Base-by-base conservation (phyloP, 2,329 filamentous ascomycete species). In the Helotiales sp. region DNA sequence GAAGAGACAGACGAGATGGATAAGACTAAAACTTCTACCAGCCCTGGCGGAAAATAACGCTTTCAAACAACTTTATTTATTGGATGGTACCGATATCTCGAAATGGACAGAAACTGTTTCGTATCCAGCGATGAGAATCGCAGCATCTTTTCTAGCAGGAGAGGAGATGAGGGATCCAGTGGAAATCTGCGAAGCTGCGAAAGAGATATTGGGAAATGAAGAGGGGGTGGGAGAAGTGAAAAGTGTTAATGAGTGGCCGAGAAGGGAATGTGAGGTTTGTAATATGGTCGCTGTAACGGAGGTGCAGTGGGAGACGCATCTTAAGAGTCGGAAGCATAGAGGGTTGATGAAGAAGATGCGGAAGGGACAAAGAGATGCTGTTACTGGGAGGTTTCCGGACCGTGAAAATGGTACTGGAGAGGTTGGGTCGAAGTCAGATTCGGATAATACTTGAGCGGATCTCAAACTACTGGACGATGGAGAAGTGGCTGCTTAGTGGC, bases 1-100 rank as follows among this genome's bases (percentile, higher is more conserved):
- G 2, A 89, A 86, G 60, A 85, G 88, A 7, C 95, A 99, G 72
- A 77, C 90, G 17, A 84, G 87, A 58, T 99, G 93, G 91, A 96
- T 98, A 55, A 83, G 88, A 15, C 83, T 88, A 64, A 96, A 96
- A 69, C 81, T 96, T 25, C 81, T 95, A 40, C 85, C 87, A 9
- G 84, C 86, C 1, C 76, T 95, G 27, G 78, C 76, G 34, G 80
- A 83, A 17, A 74, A 79, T 15, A 73, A 77, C 8, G 77, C 79
- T 1, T 70, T 83, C 51, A 72, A 81, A 22, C 83, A 77, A 33
- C 76, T 97, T 1, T 98, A 90, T 70, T 74, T 98, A 1, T 75
- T 98, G 1, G 91, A 99, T 73, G 90, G 90, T 61, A 91, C 88
- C 2, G 80, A 95, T 64, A 76, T 87, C 2, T 68, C 77, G 0